These are phyloP conservation scores for Lasiosphaeria ovina DNA, from an alignment of 495 filamentous ascomycete genomes.

Conservation along the genomic window DNA sequence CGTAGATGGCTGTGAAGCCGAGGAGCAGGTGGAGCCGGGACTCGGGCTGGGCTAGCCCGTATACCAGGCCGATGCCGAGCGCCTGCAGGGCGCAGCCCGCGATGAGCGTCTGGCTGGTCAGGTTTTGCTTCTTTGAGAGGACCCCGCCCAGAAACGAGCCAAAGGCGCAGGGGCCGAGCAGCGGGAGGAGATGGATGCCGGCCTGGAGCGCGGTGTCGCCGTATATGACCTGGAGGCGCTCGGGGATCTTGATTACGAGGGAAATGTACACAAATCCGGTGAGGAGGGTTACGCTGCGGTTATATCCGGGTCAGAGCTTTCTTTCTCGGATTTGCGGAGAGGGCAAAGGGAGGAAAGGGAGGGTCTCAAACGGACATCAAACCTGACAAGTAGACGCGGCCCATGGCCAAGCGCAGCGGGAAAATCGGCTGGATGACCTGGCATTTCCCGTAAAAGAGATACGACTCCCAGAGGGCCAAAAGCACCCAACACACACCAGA, in stretches of 20 bases:
- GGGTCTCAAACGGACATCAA: constrained; percentile 38
- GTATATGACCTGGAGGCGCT: constrained; percentile 59
- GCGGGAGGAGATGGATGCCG: constrained; percentile 58
- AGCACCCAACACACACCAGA: constrained; percentile 47
- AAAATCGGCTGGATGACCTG: constrained; percentile 41
- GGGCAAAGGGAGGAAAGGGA: constrained; percentile 24
- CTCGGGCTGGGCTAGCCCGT: constrained; percentile 24
- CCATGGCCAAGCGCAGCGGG: constrained; percentile 37
- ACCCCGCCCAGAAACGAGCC: constrained; percentile 51
- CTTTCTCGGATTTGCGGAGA: constrained; percentile 26
- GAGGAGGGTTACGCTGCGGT: constrained; percentile 44
- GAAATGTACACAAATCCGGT: constrained; percentile 58
- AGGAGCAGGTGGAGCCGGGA: constrained; percentile 38
- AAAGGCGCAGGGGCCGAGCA: constrained; percentile 50
- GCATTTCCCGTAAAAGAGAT: constrained; percentile 29
- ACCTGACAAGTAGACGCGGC: constrained; percentile 37
- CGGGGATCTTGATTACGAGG: constrained; percentile 57
- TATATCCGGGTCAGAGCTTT: too few relatives aligned
- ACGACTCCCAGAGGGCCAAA: constrained; percentile 47
- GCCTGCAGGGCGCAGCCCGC: constrained; percentile 50
- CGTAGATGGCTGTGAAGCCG: constrained; percentile 54
- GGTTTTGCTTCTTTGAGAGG: constrained; percentile 44
- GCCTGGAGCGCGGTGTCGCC: constrained; percentile 47
- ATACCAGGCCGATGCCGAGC: constrained; percentile 51
- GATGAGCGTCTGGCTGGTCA: constrained; percentile 51